Evolutionary conservation across 192 early-diverging fungal genomes (phyloP).

Genomic region (Coemansia sp.): DNA sequence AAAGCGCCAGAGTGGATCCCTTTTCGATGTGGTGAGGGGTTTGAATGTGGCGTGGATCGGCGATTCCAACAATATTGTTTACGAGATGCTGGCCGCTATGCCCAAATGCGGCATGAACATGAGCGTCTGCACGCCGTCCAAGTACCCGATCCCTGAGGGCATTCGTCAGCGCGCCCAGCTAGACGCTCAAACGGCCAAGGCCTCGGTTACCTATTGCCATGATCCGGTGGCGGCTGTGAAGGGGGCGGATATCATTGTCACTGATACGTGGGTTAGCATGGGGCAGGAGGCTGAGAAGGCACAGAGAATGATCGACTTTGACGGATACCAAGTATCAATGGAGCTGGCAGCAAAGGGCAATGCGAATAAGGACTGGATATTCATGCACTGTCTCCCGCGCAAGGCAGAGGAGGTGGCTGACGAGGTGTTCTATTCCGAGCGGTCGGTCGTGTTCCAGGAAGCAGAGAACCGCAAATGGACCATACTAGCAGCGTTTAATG

Average conservation of each 20-base stretch:
- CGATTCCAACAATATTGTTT: conserved; percentile 96
- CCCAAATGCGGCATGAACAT: conserved; percentile 86
- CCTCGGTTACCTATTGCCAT: conserved; percentile 56
- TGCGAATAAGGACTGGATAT: conserved; percentile 88
- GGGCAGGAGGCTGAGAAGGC: conserved; percentile 93
- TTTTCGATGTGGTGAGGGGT: conserved; percentile 56
- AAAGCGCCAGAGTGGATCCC: conserved; percentile 12
- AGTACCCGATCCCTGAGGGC: conserved; percentile 71
- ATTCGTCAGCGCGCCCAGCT: conserved; percentile 66
- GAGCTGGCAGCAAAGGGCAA: conserved; percentile 75
- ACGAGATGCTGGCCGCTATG: conserved; percentile 84
- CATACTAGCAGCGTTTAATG: conserved; percentile 80
- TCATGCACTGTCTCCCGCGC: conserved; percentile 97
- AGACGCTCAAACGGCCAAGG: conserved; percentile 59
- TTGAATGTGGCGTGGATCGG: conserved; percentile 97
- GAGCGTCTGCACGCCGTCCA: conserved; percentile 78
- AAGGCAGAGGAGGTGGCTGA: conserved; percentile 98
- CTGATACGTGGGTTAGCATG: conserved; percentile 99
- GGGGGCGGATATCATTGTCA: conserved; percentile 87
- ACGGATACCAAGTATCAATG: conserved; percentile 85
- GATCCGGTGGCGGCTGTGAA: conserved; percentile 77
- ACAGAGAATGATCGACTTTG: conserved; percentile 75
- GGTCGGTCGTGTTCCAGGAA: conserved; percentile 93
- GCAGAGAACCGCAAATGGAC: conserved; percentile 99
- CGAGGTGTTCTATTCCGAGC: conserved; percentile 88